Percentiles rank a stretch among this genome's conserved stretches.
Conservation (phyloP, 208 protist species). For the Acanthamoeba divionensis region DNA sequence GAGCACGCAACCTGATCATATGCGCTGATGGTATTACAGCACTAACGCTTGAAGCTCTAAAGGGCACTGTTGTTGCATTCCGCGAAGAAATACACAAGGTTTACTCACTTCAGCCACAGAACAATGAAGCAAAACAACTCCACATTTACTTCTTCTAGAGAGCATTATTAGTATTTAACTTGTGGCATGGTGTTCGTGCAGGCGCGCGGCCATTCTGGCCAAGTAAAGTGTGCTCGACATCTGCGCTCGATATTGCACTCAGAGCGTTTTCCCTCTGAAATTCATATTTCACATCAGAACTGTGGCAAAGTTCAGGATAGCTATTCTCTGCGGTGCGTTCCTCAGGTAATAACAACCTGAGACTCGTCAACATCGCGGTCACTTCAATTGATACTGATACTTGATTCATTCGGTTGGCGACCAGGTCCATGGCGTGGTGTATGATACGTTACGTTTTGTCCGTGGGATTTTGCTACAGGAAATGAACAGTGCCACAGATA, state of each 20-base stretch:
- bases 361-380: too few species aligned
- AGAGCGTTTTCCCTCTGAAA: slow-evolving; percentile 67
- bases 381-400: too few species aligned
- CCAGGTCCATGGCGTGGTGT: slow-evolving; percentile 77
- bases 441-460: slow-evolving; percentile 83
- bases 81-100: slow-evolving; percentile 75
- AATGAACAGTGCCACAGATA: slow-evolving; percentile 89
- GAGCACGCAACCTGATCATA: slow-evolving; percentile 47
- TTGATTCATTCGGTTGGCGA: too few species aligned
- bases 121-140: too few species aligned
- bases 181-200: background rate
- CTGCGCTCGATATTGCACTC: slow-evolving; percentile 46
- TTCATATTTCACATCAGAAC: slow-evolving; percentile 73
- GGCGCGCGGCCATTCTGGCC: slow-evolving; percentile 25
- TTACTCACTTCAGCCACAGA: too few species aligned
- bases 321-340: slow-evolving; percentile 88
- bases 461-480: slow-evolving; percentile 80
- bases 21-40: slow-evolving; percentile 79
- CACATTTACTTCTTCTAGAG: background rate
- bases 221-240: slow-evolving; percentile 24
- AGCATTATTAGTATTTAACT: background rate
- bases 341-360: slow-evolving; percentile 73
- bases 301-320: slow-evolving; percentile 85
- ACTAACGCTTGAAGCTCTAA: slow-evolving; percentile 83
- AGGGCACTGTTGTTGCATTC: slow-evolving; percentile 75